Percentiles rank a stretch among this genome's conserved stretches.
These are phyloP conservation scores for Xanthoparmelia taractica DNA, from an alignment of 495 filamentous ascomycete species.

Conservation along the genomic window DNA sequence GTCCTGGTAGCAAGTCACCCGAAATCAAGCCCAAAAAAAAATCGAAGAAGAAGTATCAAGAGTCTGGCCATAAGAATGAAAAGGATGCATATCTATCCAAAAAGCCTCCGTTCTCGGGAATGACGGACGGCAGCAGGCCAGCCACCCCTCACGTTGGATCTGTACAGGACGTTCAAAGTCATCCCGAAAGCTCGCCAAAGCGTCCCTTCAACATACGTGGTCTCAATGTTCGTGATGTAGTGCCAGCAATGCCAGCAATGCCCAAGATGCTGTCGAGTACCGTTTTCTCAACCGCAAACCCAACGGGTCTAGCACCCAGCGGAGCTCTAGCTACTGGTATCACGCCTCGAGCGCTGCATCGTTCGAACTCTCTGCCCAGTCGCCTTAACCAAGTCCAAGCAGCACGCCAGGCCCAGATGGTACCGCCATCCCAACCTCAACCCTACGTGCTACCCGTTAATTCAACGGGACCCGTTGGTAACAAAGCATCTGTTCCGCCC, in stretches of 20 bases:
- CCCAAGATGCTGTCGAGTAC: constrained; percentile 57
- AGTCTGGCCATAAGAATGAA: constrained; percentile 21
- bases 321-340: constrained; percentile 43
- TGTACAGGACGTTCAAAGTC: constrained; percentile 24
- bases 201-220: constrained; percentile 41
- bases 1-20: constrained; percentile 18
- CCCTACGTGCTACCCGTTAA: constrained; percentile 38
- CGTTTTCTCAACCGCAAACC: constrained; percentile 48
- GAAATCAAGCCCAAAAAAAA: constrained; percentile 38
- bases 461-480: constrained; percentile 26
- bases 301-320: constrained; percentile 31
- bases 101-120: constrained; percentile 1
- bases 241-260: constrained; percentile 39
- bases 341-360: constrained; percentile 54
- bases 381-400: constrained; percentile 46
- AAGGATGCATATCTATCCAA: constrained; percentile 10
- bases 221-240: constrained; percentile 34
- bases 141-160: constrained; percentile 29
- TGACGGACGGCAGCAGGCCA: not conserved
- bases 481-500: constrained; percentile 33
- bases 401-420: constrained; percentile 29
- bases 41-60: constrained; percentile 29
- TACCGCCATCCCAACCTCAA: constrained; percentile 35
- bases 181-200: constrained; percentile 30
- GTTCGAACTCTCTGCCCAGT: constrained; percentile 73